phyloP scores from a whole-genome alignment of 352 stramenopile genomes.

The Aphanomyces euteiches region DNA sequence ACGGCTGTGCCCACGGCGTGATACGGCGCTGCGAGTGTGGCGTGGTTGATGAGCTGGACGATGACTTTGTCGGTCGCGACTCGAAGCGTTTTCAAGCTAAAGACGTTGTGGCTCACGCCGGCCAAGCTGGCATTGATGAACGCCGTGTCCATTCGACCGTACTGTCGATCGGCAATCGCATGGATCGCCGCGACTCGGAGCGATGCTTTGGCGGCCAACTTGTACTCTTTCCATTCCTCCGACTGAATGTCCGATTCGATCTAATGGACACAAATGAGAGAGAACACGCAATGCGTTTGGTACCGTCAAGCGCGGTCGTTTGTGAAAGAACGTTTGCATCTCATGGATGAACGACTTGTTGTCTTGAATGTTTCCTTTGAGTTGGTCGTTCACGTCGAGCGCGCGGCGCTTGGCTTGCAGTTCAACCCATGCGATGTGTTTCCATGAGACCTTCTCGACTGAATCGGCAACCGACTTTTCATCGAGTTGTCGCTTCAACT shows the following conservation, averaged over 20 bases:
- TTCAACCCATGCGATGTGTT: neutral
- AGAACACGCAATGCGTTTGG: neutral
- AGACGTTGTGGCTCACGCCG: neutral
- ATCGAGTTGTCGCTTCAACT: neutral
- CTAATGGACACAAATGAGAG: neutral
- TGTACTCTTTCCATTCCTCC: constrained; percentile 26
- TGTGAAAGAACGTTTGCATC: constrained; percentile 11
- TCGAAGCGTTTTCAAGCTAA: neutral
- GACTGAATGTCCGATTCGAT: constrained; percentile 9
- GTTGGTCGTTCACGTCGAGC: constrained; percentile 3
- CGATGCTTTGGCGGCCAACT: constrained; percentile 4
- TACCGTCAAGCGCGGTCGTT: constrained; percentile 10
- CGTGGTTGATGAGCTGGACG: constrained; percentile 22
- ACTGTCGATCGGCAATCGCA: constrained; percentile 23
- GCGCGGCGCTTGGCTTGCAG: constrained; percentile 14
- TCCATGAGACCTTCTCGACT: neutral
- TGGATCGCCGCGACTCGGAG: constrained; percentile 14
- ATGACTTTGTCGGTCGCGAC: constrained; percentile 2
- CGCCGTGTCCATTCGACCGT: constrained; percentile 17
- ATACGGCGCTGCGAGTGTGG: constrained; percentile 1
- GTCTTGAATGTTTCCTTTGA: neutral
- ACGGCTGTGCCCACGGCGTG: neutral
- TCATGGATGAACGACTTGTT: constrained; percentile 8
- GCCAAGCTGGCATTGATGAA: constrained; percentile 22
- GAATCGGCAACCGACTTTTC: neutral